Base-by-base conservation (phyloP, 306 rosid species). In the Styphnolobium japonicum region DNA sequence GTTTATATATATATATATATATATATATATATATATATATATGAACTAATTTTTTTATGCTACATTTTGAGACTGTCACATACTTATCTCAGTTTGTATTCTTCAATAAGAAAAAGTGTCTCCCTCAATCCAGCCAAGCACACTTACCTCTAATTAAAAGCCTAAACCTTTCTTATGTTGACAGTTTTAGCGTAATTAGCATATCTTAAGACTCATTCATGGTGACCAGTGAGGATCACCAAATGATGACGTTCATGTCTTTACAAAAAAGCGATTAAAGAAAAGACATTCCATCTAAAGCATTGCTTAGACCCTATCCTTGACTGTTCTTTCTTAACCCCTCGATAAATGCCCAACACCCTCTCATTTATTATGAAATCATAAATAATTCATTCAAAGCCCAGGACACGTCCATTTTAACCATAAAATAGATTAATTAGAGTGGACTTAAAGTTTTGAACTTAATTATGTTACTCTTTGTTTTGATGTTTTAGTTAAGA, bases 311-410 rank as follows among this genome's bases (percentile, higher is more conserved):
- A 86, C 78, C 90, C 90, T 82, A 85, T 82, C 51, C 71, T 77
- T 87, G 89, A 87, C 85, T 88, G 70, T 76, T 87, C 91, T 82
- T 85, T 34, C 81, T 80, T 86, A 90, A 87, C 94, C 88, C 91
- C 81, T 85, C 85, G 97, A 93, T 82, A 83, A 90, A 67, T 65
- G 90, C 88, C 85, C 51, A 58, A 66, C 93, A 91, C 89, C 98
- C 71, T 90, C 90, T 82, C n/a, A 67, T 63, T 45, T 69, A 65
- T 79, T 75, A 12, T 75, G 39, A 15, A 36, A 48, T 68, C 57
- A 12, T 45, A 42, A 33, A 22, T 39, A 58, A 7, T 60, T 60
- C 73, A 46, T 75, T 48, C 55, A 57, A 19, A 39, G 10, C 40
- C 36, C 43, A 16, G 5, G 2, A 67, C 62, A 55, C 16, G 6